These are phyloP conservation scores for Xylariaceae sp. DNA, from an alignment of 2,329 filamentous ascomycete genomes.

Conservation along the genomic window DNA sequence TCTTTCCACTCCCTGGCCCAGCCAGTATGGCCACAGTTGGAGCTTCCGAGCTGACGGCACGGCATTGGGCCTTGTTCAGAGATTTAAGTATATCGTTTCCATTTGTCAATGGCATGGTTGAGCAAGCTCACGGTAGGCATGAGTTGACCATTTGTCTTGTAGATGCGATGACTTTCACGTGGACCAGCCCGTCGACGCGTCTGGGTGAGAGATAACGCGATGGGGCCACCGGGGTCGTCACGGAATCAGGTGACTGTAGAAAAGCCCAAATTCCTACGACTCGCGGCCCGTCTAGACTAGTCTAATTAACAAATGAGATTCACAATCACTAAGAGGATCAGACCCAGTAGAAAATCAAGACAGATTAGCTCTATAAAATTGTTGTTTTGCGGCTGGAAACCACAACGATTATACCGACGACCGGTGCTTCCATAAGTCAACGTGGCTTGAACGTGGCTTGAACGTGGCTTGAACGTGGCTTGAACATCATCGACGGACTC, in stretches of 20 bases:
- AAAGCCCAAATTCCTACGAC: not conserved
- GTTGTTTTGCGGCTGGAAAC: not conserved
- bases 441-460: not conserved
- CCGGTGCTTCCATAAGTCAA: not conserved
- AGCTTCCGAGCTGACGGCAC: constrained; percentile 60
- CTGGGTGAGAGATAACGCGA: constrained; percentile 13
- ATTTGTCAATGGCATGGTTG: constrained; percentile 34
- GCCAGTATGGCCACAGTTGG: constrained; percentile 70
- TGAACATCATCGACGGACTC: not conserved
- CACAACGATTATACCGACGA: not conserved
- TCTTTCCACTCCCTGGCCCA: constrained; percentile 81
- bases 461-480: constrained; percentile 1
- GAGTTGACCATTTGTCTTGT: constrained; percentile 5
- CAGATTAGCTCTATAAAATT: not conserved
- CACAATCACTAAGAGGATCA: no score
- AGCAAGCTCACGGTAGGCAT: not conserved
- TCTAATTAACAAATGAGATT: no score
- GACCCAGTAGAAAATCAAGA: not conserved
- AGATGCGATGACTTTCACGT: not conserved
- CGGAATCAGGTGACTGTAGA: constrained; percentile 28
- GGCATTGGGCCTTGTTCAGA: constrained; percentile 62
- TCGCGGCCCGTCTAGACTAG: not conserved
- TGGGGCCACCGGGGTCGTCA: constrained; percentile 5
- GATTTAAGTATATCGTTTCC: constrained; percentile 50
- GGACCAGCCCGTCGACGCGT: constrained; percentile 22